Percentiles rank a stretch among this genome's conserved stretches.
phyloP scores from a whole-genome alignment of 129 eudicot species.

The Sambucus nigra region DNA sequence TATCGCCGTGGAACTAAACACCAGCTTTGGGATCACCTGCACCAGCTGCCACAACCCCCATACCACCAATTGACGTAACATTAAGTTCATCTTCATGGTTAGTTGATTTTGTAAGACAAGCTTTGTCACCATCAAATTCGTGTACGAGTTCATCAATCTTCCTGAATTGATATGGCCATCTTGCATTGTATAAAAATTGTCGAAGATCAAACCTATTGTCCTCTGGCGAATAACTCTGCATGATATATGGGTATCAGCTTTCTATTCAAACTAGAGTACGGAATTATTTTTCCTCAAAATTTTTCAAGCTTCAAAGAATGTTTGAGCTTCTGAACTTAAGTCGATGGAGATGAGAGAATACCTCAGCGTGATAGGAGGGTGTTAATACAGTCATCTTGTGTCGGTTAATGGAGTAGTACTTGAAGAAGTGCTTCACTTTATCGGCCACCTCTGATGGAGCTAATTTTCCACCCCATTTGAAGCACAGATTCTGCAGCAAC shows the following conservation, averaged over 20 bases:
- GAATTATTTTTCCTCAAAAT: neutral
- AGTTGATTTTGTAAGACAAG: constrained; percentile 9
- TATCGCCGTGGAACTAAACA: constrained; percentile 16
- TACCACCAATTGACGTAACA: constrained; percentile 49
- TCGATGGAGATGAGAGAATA: constrained; percentile 14
- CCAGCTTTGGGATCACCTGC: constrained; percentile 84
- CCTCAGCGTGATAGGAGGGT: constrained; percentile 96
- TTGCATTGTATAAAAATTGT: constrained; percentile 75
- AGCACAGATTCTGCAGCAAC: constrained; percentile 66
- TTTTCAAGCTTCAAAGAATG: neutral
- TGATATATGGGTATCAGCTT: neutral
- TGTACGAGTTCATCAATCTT: constrained; percentile 72
- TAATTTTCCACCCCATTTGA: constrained; percentile 70
- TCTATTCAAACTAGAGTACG: neutral
- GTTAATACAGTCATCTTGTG: constrained; percentile 97
- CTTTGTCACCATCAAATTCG: constrained; percentile 33
- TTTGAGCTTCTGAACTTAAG: neutral
- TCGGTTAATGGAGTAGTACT: constrained; percentile 88
- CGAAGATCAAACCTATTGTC: constrained; percentile 93
- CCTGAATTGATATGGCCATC: constrained; percentile 90
- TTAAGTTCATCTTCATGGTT: constrained; percentile 19
- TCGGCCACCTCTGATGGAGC: constrained; percentile 84
- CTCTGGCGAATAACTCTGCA: constrained; percentile 93
- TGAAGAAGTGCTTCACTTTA: constrained; percentile 90
- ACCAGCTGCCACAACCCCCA: constrained; percentile 85